Evolutionary conservation across 2,329 filamentous ascomycete species (phyloP).

Genomic region (Cytospora leucostoma): DNA sequence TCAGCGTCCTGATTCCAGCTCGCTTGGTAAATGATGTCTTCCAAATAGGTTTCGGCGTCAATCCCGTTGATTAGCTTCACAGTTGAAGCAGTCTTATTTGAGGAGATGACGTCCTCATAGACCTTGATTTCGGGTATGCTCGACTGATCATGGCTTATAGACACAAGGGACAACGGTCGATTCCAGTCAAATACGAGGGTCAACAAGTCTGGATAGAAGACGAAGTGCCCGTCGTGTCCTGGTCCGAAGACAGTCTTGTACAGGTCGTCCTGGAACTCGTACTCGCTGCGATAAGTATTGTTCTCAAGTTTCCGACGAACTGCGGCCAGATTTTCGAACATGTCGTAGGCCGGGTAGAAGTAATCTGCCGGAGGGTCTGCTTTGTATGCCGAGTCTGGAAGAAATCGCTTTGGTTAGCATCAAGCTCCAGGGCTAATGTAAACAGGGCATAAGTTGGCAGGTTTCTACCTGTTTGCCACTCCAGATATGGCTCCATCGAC

Average conservation of each 20-base stretch:
- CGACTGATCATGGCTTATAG: constrained; percentile 39
- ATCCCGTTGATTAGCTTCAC: constrained; percentile 36
- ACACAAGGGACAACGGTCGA: constrained; percentile 44
- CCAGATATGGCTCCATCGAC: constrained; percentile 43
- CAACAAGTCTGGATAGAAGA: constrained; percentile 44
- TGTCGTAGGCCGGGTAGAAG: constrained; percentile 42
- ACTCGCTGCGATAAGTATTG: constrained; percentile 42
- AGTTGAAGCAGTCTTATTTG: constrained; percentile 30
- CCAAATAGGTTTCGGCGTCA: constrained; percentile 41
- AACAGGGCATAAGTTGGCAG: constrained; percentile 13
- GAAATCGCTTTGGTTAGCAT: constrained; percentile 37
- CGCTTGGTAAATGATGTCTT: constrained; percentile 44
- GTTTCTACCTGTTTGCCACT: constrained; percentile 45
- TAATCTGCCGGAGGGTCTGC: constrained; percentile 42
- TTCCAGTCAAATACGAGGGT: constrained; percentile 41
- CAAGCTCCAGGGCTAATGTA: constrained; percentile 37
- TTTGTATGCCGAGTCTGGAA: constrained; percentile 42
- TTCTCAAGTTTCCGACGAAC: constrained; percentile 37
- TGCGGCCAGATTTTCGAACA: constrained; percentile 39
- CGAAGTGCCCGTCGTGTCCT: constrained; percentile 46
- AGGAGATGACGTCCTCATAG: constrained; percentile 39
- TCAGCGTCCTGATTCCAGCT: constrained; percentile 37
- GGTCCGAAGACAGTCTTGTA: constrained; percentile 42
- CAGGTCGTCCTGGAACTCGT: constrained; percentile 44
- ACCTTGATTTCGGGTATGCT: constrained; percentile 50